These are phyloP conservation scores for Ogataea pilisensis DNA, from an alignment of 805 yeast genomes.

Conservation along the genomic window DNA sequence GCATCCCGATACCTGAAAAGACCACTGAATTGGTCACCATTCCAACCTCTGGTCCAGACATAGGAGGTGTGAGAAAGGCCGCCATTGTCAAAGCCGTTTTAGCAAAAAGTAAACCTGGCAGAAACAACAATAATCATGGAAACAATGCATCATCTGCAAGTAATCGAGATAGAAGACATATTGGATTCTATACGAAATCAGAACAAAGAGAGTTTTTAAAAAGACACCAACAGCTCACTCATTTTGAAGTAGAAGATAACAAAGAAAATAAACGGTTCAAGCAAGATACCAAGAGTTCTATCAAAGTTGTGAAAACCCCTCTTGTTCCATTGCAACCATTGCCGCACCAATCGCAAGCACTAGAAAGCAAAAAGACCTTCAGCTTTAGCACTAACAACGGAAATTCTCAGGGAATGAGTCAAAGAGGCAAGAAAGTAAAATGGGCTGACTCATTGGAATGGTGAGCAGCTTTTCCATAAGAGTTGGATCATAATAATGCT, in stretches of 20 bases:
- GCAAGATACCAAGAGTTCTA: slow-evolving; percentile 4
- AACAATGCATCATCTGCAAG: not conserved
- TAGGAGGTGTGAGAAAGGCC: slow-evolving; percentile 30
- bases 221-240: slow-evolving; percentile 6
- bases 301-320: not conserved
- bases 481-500: no score
- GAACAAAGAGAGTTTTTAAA: slow-evolving; percentile 24
- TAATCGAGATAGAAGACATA: slow-evolving; percentile 2
- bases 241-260: slow-evolving; percentile 17
- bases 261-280: slow-evolving; percentile 23
- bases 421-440: slow-evolving; percentile 19
- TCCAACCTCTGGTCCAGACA: slow-evolving; percentile 38
- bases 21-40: slow-evolving; percentile 56
- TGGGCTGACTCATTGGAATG: slow-evolving; percentile 32
- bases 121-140: not conserved
- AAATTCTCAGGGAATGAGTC: not conserved
- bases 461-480: slow-evolving; percentile 14
- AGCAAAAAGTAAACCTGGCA: slow-evolving; percentile 17
- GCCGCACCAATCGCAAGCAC: not conserved
- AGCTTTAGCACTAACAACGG: not conserved
- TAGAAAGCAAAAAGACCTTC: slow-evolving; percentile 1
- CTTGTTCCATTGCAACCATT: not conserved
- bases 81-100: slow-evolving; percentile 34
- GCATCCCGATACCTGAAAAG: slow-evolving; percentile 57
- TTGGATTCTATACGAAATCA: slow-evolving; percentile 29